A percentile compares a stretch with the other conserved stretches of the same genome.
Evolutionary conservation across 352 stramenopile genomes (phyloP).

Genomic region (Globisporangium alternatum): DNA sequence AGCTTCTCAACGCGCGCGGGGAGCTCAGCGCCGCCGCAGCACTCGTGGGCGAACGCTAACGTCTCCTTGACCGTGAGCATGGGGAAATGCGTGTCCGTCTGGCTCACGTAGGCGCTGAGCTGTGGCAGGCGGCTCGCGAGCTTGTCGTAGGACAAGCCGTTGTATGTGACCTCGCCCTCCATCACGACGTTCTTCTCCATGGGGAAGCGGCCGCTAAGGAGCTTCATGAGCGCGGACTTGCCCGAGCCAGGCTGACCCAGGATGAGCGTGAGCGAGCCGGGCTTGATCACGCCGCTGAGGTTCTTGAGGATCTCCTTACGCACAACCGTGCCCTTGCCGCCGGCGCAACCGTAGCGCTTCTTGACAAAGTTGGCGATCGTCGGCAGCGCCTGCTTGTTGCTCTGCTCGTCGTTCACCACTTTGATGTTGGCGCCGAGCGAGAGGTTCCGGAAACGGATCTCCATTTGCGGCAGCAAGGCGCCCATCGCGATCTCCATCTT

Average conservation of each 20-base stretch:
- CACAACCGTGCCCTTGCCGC: too few species aligned
- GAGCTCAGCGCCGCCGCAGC: slow-evolving; percentile 29
- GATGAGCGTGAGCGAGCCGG: not conserved
- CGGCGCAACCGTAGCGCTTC: too few species aligned
- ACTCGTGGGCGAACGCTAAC: slow-evolving; percentile 41
- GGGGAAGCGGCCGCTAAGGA: slow-evolving; percentile 21
- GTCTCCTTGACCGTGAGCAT: too few species aligned
- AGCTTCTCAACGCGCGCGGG: not conserved
- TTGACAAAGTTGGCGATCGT: not conserved
- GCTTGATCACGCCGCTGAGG: not conserved
- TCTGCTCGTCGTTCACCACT: not conserved
- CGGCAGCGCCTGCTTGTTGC: not conserved
- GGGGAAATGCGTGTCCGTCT: slow-evolving; percentile 48
- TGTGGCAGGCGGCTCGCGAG: slow-evolving; percentile 26
- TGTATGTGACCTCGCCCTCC: slow-evolving; percentile 19
- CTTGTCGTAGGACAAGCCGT: not conserved
- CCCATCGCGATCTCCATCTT: too few species aligned
- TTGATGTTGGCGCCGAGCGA: not conserved
- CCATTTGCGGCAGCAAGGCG: not conserved
- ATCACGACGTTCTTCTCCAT: slow-evolving; percentile 3
- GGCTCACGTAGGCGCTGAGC: slow-evolving; percentile 43
- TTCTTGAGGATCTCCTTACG: slow-evolving; percentile 1
- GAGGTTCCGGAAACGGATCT: not conserved
- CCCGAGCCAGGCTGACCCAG: not conserved
- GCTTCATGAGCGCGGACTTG: slow-evolving; percentile 22